Base-by-base conservation (phyloP, 345 rosid genomes). In the Camelina laxa region DNA sequence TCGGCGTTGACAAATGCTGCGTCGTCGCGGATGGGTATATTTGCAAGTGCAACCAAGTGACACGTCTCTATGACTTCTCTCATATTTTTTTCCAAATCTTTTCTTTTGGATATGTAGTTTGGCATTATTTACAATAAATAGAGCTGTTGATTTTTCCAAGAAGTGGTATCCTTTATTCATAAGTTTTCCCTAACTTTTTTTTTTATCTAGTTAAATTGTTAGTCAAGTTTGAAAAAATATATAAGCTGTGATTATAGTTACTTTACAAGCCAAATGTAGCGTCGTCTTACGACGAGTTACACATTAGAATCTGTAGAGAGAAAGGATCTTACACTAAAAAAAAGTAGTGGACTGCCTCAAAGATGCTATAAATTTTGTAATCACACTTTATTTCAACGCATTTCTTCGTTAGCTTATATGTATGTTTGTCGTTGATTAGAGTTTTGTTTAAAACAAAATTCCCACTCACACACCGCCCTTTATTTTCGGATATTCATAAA, bases 1-100 rank as follows among this genome's bases (percentile, higher is more conserved):
- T 47, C 54, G 45, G 54, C 66, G 66, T 70, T 76, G 80, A 76
- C 80, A 56, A 63, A 7, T 70, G 63, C 66, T 16, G 17, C 70
- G 13, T 69, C 42, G 33, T 51, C 59, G 64, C 60, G 22, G n/a
- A 38, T 65, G 39, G 10, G 48, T 15, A 31, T 15, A 20, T 22
- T 22, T 50, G 13, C 55, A 39, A 49, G 30, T 49, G 61, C 45
- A 59, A 67, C 47, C 67, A 51, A 48, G 61, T 38, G 63, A 68
- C 79, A 75, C 69, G 74, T 67, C 42, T 41, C 44, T 35, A 48
- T 48, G 12, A 67, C 68, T 50, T 68, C 53, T 67, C 61, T 3
- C 35, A 16, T 58, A 22, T 74, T 4, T 27, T 4, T 27, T 27
- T 30, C n/a, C 6, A 5, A 9, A 2, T 9, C 8, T 24, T 39